Conservation (phyloP, 1,284 basidiomycete species). For the Ganoderma leucocontextum region DNA sequence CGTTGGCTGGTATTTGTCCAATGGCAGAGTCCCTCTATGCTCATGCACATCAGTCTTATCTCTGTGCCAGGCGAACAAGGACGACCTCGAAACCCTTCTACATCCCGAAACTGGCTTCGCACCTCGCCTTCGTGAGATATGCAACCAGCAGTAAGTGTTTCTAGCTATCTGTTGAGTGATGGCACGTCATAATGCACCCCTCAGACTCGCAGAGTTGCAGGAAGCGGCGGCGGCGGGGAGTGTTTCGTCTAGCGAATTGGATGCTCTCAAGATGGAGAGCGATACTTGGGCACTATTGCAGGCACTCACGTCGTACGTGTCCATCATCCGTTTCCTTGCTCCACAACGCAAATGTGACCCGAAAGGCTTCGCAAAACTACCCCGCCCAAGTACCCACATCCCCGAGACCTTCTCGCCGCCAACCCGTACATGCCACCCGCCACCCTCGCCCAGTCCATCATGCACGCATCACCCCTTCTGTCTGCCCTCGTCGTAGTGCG, state of each 20-base stretch:
- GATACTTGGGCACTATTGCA: constrained; percentile 87
- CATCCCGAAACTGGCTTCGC: constrained; percentile 76
- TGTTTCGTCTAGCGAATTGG: constrained; percentile 59
- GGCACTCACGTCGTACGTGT: constrained; percentile 70
- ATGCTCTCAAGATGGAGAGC: constrained; percentile 73
- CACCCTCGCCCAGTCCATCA: constrained; percentile 74
- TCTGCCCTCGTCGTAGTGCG: constrained; percentile 80
- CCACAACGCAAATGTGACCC: neutral
- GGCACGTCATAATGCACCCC: neutral
- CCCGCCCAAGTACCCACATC: constrained; percentile 51
- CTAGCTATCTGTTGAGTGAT: neutral
- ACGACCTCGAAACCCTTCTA: constrained; percentile 67
- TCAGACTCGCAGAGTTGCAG: constrained; percentile 61
- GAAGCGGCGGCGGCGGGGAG: constrained; percentile 48
- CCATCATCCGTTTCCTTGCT: neutral
- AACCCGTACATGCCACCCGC: constrained; percentile 84
- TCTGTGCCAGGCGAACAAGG: constrained; percentile 61
- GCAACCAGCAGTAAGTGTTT: constrained; percentile 66
- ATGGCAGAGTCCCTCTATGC: constrained; percentile 56
- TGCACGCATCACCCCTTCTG: constrained; percentile 71
- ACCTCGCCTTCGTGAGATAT: constrained; percentile 68
- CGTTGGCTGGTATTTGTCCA: neutral
- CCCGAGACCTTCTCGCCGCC: constrained; percentile 60
- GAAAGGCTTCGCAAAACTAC: constrained; percentile 70
- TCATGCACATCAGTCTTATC: constrained; percentile 72